Base-by-base conservation (phyloP, 345 rosid genomes). In the Populus davidiana region DNA sequence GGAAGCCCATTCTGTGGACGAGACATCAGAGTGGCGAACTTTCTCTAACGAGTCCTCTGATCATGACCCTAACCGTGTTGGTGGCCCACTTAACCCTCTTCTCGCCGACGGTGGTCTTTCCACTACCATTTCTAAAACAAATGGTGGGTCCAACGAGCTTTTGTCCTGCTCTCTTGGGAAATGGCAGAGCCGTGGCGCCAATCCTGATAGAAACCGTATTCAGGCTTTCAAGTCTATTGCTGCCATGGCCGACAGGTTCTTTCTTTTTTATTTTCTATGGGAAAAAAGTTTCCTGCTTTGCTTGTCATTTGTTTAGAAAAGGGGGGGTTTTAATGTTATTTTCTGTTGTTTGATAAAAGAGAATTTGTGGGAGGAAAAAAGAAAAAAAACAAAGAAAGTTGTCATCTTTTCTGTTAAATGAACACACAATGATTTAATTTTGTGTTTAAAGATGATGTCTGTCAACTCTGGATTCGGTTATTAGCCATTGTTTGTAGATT, bases 1-100 rank as follows among this genome's bases (percentile, higher is more conserved):
- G 63, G 89, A 86, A 79, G 75, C 85, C 7, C 82, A 82, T 80
- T 79, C 76, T 70, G 75, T 86, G 47, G 91, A 89, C 67, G 86
- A 85, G 75, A 84, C 83, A 44, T 82, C 87, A 27, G 89, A 88
- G 80, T 86, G 88, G 89, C 82, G 90, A 6, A 86, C 79, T 68
- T 86, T 88, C 73, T 76, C 86, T 38, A 81, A 80, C 77, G 85
- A 80, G 38, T 82, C 84, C 41, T 67, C 73, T n/a, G 82, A 73
- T 72, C 81, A 81, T 68, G 87, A 88, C 80, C 90, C 86, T 63
- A 69, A 69, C 50, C 88, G 87, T 43, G 89, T 89, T 52, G 91
- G 92, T 12, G 84, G 83, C 6, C 85, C 87, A 38, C 31, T 39
- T 39, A 86, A 89, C 79, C 89, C 85, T 8, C 79, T 86, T 20